Evolutionary conservation across 352 stramenopile genomes (phyloP), one percentile per base, ranked within the genome.

Genomic region (Globisporangium spinosum): DNA sequence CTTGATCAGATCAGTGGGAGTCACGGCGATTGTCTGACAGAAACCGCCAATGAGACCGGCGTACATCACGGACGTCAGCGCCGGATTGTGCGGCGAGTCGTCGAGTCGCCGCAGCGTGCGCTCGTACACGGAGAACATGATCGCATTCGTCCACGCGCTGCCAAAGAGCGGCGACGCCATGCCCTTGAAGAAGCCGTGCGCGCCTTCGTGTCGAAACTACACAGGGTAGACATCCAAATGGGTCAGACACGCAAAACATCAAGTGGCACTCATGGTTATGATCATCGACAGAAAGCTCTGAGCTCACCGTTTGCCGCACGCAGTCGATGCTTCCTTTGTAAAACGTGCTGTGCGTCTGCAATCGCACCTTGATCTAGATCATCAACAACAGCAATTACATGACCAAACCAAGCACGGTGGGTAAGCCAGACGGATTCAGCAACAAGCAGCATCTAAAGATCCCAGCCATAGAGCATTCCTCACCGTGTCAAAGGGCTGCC

Each of bases 101-200:
- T 91, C 85, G 25, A 93, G 85, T 29, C 77, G 57, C 17, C 79
- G 80, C 12, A 94, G 70, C 57, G 82, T 89, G 61, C 82, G 82
- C 69, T 94, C 88, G 51, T 94, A 94, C 12, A 81, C 77, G 10
- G 85, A 84, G 70, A 96, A 96, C 80, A 96, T 89, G 64, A 94
- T 87, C 32, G 88, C 88, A 70, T 93, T 96, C n/a, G 85, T 94
- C 64, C 82, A 89, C 20, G 87, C 86, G 59, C 85, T 96, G 47
- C 86, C 85, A 45, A 96, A 78, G 13, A 96, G 76, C 53, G 88
- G 88, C 34, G 88, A 96, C 38, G 77, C 68, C 78, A 96, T 83
- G 53, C 88, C 88, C 67, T 94, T 96, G 80, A 94, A 96, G 65
- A 94, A 93, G 2, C 88, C 88, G 0, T 76, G 77, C 49, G 78